Evolutionary conservation across 225 moss, liverwort and hornwort species (phyloP).

Genomic region (Pseudoscleropodium purum): DNA sequence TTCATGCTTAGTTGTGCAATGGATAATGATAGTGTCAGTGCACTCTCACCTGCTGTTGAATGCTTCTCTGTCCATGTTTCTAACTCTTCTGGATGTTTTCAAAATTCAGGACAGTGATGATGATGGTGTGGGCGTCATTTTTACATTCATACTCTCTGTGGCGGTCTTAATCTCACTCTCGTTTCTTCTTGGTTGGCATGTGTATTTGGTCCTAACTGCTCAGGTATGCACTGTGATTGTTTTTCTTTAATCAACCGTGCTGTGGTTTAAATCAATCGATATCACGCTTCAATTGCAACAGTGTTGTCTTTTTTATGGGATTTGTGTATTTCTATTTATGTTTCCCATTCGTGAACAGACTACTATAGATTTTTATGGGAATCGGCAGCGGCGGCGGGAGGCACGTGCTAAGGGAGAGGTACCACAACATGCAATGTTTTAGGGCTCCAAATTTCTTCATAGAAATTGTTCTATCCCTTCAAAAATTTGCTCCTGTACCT

Average conservation of each 20-base stretch:
- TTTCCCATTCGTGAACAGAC: conserved; percentile 32
- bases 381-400: conserved; percentile 55
- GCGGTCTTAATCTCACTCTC: conserved; percentile 63
- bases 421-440: background rate
- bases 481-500: background rate
- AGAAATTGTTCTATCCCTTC: background rate
- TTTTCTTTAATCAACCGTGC: background rate
- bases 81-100: background rate
- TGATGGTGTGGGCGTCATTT: conserved; percentile 49
- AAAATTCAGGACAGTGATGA: conserved; percentile 27
- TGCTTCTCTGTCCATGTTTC: background rate
- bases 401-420: conserved; percentile 62
- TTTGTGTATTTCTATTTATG: background rate
- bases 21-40: background rate
- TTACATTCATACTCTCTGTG: conserved; percentile 71
- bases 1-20: background rate
- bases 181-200: conserved; percentile 80
- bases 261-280: background rate
- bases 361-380: conserved; percentile 81
- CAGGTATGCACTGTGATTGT: conserved; percentile 37
- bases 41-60: background rate
- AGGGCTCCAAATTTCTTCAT: background rate
- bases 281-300: background rate
- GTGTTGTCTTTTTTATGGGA: background rate
- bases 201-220: conserved; percentile 67